phyloP scores from a whole-genome alignment of 495 filamentous ascomycete species.

The Annulohypoxylon maeteangense region DNA sequence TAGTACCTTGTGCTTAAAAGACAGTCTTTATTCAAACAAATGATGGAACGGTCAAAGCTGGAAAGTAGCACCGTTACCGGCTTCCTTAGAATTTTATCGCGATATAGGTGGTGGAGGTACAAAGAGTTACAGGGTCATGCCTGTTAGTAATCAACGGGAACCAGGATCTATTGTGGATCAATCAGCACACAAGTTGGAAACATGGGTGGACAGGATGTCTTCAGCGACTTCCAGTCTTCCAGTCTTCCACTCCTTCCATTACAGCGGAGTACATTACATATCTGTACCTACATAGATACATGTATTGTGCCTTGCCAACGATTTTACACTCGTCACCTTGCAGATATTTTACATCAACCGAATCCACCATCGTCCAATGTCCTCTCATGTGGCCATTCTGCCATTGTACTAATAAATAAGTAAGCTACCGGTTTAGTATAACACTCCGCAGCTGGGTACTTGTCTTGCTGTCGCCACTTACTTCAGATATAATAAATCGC shows the following conservation, averaged over 20 bases:
- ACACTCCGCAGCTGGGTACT: background rate
- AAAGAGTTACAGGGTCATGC: slow-evolving; percentile 19
- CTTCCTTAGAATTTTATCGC: slow-evolving; percentile 12
- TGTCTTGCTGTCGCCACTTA: background rate
- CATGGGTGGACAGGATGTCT: background rate
- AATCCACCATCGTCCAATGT: slow-evolving; percentile 18
- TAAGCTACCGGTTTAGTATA: slow-evolving; percentile 11
- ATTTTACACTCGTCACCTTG: slow-evolving; percentile 29
- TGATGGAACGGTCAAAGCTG: slow-evolving; percentile 21
- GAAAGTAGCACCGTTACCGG: slow-evolving; percentile 6
- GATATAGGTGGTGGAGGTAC: background rate
- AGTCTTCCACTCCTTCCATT: background rate
- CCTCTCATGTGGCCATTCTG: background rate
- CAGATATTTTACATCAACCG: slow-evolving; percentile 25
- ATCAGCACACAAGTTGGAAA: slow-evolving; percentile 1
- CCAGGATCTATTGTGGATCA: slow-evolving; percentile 14
- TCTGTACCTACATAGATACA: background rate
- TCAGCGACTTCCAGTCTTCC: background rate
- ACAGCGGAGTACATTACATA: background rate
- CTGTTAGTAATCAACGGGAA: slow-evolving; percentile 41
- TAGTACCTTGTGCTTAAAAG: background rate
- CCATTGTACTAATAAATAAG: slow-evolving; percentile 1
- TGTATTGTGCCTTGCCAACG: slow-evolving; percentile 11
- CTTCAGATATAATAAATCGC: background rate
- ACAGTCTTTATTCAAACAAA: slow-evolving; percentile 6